Evolutionary conservation across 2,329 filamentous ascomycete genomes (phyloP), one percentile per base, ranked within the genome.

Genomic region (Aspergillus intermedius): DNA sequence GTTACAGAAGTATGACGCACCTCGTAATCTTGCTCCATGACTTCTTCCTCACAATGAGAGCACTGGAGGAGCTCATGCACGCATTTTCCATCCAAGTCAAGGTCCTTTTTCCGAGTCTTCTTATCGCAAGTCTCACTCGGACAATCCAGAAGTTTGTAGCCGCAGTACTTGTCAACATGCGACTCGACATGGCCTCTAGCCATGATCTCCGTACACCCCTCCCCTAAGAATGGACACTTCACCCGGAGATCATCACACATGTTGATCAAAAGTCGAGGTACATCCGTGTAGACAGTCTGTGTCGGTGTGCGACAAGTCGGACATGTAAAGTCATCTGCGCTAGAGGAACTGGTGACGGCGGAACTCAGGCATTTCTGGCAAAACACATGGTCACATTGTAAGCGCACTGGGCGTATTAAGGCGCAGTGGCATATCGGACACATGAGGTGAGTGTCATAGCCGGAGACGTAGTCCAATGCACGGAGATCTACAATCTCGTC

Each of bases 391-490:
- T 83, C 79, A 65, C 81, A 84, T 54, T 77, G 72, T 43, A 81
- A 68, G 55, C 78, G 71, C 41, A 82, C 73, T 1, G 81, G 81
- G 46, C 75, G 69, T 47, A 83, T 74, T 57, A 83, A 82, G 6
- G 81, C 78, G 51, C 77, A 79, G 59, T 81, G 79, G 63, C 81
- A 84, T 54, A 84, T 84, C 13, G 80, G 75, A 60, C 81, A 84
- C 69, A 81, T 77, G 45, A 84, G 72, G 59, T 84, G 82, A 52
- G 73, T 73, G 60, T 84, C 80, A 60, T 77, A 78, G 23, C 67
- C 62, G 45, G 72, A 68, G 49, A 80, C 73, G 66, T 81, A 80
- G 50, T 84, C 81, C 55, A 84, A 74, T 34, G 72, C 62, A 47
- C 79, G 74, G 44, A 83, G 64, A 60, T 84, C 81, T 52, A 82